phyloP scores from a whole-genome alignment of 352 stramenopile genomes.

The Pythium periplocum region DNA sequence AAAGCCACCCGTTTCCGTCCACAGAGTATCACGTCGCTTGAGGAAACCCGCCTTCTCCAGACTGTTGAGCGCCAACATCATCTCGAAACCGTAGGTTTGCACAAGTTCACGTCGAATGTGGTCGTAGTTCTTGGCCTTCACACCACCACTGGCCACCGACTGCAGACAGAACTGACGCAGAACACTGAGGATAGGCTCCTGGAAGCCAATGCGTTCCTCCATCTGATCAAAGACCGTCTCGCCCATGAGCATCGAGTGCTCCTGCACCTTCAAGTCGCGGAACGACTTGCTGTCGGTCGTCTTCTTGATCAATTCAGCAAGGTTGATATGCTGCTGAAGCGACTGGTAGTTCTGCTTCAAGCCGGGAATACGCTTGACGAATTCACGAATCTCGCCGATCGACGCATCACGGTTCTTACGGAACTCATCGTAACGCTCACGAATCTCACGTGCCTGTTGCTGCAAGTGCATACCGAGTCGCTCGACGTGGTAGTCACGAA shows the following conservation, averaged over 20 bases:
- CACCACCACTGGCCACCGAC: conserved; percentile 89
- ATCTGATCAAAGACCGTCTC: conserved; percentile 94
- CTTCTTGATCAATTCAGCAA: conserved; percentile 95
- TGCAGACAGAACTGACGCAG: conserved; percentile 93
- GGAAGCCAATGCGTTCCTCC: conserved; percentile 93
- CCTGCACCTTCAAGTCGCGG: conserved; percentile 92
- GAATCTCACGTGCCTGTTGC: conserved; percentile 93
- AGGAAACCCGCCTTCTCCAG: conserved; percentile 93
- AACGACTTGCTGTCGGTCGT: conserved; percentile 92
- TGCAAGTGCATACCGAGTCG: conserved; percentile 94
- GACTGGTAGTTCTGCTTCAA: conserved; percentile 92
- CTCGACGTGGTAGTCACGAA: conserved; percentile 96
- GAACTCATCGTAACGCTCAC: conserved; percentile 93
- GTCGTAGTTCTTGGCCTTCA: conserved; percentile 94
- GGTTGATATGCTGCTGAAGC: conserved; percentile 97
- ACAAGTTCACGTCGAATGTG: conserved; percentile 91
- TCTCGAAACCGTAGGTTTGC: conserved; percentile 97
- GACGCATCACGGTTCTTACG: conserved; percentile 94
- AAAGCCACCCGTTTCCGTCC: conserved; percentile 84
- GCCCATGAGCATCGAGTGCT: conserved; percentile 95
- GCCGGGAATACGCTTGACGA: conserved; percentile 97
- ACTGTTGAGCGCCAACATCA: conserved; percentile 89
- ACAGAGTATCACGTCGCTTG: conserved; percentile 83
- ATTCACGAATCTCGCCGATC: conserved; percentile 97
- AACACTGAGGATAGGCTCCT: conserved; percentile 88